Conservation (phyloP, 2,329 filamentous ascomycete species). For the Colletotrichum sp. region DNA sequence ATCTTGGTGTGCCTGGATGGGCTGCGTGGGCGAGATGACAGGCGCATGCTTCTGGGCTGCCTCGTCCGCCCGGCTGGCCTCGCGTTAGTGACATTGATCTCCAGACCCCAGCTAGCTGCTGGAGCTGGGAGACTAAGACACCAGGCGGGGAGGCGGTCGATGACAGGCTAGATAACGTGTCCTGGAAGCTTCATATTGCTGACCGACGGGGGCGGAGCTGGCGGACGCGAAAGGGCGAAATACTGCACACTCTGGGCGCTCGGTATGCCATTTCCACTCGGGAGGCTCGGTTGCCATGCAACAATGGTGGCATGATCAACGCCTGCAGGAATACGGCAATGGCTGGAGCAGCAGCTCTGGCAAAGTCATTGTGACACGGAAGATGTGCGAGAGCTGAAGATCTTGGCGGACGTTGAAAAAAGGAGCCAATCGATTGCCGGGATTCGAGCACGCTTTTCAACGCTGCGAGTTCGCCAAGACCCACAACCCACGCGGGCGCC, state of each 20-base stretch:
- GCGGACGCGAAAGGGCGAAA: not conserved
- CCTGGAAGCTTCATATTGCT: not conserved
- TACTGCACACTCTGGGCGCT: not conserved
- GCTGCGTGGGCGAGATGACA: not conserved
- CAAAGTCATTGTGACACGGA: not conserved
- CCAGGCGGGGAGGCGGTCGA: not conserved
- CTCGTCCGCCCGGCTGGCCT: not conserved
- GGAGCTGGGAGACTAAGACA: not conserved
- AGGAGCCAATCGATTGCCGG: not conserved
- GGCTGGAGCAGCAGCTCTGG: not conserved
- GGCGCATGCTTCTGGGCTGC: not conserved
- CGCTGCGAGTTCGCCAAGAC: not conserved
- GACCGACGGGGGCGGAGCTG: not conserved
- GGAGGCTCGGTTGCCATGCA: not conserved
- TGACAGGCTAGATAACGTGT: not conserved
- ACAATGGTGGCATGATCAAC: not conserved
- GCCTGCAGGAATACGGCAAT: not conserved
- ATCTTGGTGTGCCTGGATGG: not conserved
- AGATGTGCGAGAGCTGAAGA: not conserved
- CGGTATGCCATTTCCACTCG: not conserved
- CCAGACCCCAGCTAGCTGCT: not conserved
- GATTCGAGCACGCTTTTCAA: slow-evolving; percentile 6
- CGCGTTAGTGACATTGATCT: not conserved
- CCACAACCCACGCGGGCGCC: not conserved
- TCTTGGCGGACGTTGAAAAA: not conserved